Base-by-base conservation (phyloP, 2,329 filamentous ascomycete genomes). In the Aspergillus clavatus region DNA sequence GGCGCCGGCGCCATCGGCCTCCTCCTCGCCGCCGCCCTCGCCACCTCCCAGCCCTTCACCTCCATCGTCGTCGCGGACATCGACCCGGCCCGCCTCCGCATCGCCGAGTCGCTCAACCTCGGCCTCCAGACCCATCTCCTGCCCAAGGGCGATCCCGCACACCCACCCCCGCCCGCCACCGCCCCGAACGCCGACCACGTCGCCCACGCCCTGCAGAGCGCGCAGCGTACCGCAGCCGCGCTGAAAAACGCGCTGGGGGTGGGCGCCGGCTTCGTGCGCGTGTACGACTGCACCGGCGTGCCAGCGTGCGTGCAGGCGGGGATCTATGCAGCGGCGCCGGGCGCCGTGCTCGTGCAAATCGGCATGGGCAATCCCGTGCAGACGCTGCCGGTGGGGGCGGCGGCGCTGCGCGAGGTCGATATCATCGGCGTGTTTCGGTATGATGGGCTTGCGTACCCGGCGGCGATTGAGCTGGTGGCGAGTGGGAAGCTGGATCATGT, bases 1-100 rank as follows among this genome's bases (percentile, higher is more conserved):
- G 80, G 80, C 4, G 80, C 80, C 4, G 80, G 80, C 4, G 78
- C 80, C 3, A 79, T 83, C 7, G 80, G 80, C 0, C 62, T 82
- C 7, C 63, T 83, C 1, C 76, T 79, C 19, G 78, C 80, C 3
- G 76, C 78, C 2, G 78, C 78, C 5, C 74, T 82, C 50, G 74
- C 75, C 1, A 75, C 74, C 38, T 71, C 77, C 4, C 72, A 75
- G 27, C 73, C 75, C 24, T 79, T 80, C 29, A 65, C 69, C 2
- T 73, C 69, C 8, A 77, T 83, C 16, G 67, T 81, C 1, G 77
- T 83, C 43, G 80, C 79, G 10, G 80, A 84, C 52, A 82, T 83
- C 36, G 78, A 83, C 56, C 67, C 65, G 7, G 72, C 77, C 12
- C 67, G 80, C 16, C 63, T 83, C 7, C 67, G 75, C 33, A 82